Base-by-base conservation (phyloP, 1,284 basidiomycete genomes). In the Phenoliferia sp. region DNA sequence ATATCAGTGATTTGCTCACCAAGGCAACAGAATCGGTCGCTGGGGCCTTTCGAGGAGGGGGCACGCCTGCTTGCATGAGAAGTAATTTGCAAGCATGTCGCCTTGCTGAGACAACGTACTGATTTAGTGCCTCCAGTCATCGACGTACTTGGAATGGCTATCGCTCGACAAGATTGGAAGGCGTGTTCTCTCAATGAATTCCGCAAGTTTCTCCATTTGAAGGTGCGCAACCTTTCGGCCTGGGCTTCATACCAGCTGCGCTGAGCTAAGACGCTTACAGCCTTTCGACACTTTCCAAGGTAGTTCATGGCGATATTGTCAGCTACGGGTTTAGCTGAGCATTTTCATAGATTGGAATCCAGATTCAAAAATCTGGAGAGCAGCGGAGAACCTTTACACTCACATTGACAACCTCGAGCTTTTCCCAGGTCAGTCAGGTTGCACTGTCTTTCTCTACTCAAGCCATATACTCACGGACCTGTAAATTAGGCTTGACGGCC, bases 51-150 rank as follows among this genome's bases (percentile, higher is more conserved):
- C 82, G 86, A 64, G 92, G 91, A 35, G 86, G 88, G 35, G 86
- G 88, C 16, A 90, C 90, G 88, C 2, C 92, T 69, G 91, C 92
- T 77, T 83, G 90, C 59, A 88, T 93, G 86, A 88, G 90, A 61
- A 78, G 91, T 7, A n/a, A 7, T 7, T 54, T 28, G 15, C 15
- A 28, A 54, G 50, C 50, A 19, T 54, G 10, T 15, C 10, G 50
- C 7, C 22, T 9, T 28, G 29, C 50, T 19, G 50, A 7, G 50
- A 9, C 15, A 10, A 7, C 7, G 22, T 28, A 15, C 15, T 15
- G 22, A 26, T n/a, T 88, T 93, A 88, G 89, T 61, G 90, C 28
- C n/a, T 56, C n/a, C n/a, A 31, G 90, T 92, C 67, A 86, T 72
- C 62, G 71, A 72, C 54, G 70, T 76, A 33, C 67, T 78, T 10